Evolutionary conservation across 345 rosid species (phyloP).

Genomic region (Chamaenerion angustifolium): DNA sequence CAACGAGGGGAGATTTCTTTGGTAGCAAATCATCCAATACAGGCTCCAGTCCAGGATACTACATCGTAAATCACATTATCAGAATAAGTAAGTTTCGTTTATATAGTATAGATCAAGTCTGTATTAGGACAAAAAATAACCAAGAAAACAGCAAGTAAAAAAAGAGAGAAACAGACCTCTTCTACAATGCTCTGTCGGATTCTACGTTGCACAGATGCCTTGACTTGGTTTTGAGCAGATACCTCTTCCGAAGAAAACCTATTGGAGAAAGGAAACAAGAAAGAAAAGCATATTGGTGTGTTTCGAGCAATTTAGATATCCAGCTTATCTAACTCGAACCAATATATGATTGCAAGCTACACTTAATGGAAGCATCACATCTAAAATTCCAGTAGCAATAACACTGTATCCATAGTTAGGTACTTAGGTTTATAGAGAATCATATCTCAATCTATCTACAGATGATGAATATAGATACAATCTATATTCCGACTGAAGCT

Average conservation of each 20-base stretch:
- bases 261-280: not conserved
- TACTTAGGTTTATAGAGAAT: too few species aligned
- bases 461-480: too few species aligned
- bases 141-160: constrained; percentile 1
- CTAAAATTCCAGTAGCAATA: too few species aligned
- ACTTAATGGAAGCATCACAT: too few species aligned
- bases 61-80: constrained; percentile 13
- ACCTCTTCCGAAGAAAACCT: constrained; percentile 91
- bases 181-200: constrained; percentile 94
- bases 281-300: too few species aligned
- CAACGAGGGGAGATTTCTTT: constrained; percentile 78
- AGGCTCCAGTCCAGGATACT: constrained; percentile 93
- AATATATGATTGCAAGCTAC: too few species aligned
- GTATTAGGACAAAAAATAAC: constrained; percentile 2
- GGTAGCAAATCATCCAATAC: constrained; percentile 95
- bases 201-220: constrained; percentile 93
- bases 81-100: not conserved
- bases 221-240: constrained; percentile 94
- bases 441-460: too few species aligned
- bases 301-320: too few species aligned
- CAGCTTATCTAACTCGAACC: too few species aligned
- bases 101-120: constrained; percentile 2
- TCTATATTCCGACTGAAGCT: too few species aligned
- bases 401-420: too few species aligned
- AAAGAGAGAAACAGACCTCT: constrained; percentile 33